Conservation (phyloP, 345 rosid genomes). For the Euclidium syriacum region DNA sequence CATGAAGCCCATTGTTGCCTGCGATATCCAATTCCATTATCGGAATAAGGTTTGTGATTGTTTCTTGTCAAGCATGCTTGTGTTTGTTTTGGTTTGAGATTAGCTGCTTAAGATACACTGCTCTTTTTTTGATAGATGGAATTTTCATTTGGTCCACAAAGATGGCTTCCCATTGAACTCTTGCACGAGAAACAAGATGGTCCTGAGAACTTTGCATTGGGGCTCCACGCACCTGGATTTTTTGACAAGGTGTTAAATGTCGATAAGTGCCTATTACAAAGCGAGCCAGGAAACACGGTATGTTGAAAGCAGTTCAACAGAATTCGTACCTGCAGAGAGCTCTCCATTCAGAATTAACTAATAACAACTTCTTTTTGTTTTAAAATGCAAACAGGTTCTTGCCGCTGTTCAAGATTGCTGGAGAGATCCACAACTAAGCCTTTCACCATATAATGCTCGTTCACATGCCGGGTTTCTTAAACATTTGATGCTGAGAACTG, state of each 20-base stretch:
- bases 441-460: conserved; percentile 77
- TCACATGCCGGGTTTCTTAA: conserved; percentile 88
- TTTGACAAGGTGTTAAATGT: conserved; percentile 85
- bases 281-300: conserved; percentile 83
- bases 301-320: conserved; percentile 8
- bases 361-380: neutral
- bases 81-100: conserved; percentile 3
- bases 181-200: conserved; percentile 52
- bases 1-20: conserved; percentile 80
- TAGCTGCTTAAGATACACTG: neutral
- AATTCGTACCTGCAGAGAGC: neutral
- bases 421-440: conserved; percentile 67
- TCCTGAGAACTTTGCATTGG: conserved; percentile 52
- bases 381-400: conserved; percentile 55
- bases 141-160: conserved; percentile 77
- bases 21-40: conserved; percentile 71
- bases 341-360: neutral
- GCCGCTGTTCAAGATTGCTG: conserved; percentile 74
- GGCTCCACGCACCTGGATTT: conserved; percentile 87
- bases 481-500: conserved; percentile 91
- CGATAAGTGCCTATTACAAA: conserved; percentile 74
- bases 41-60: conserved; percentile 76
- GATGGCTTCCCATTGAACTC: conserved; percentile 69
- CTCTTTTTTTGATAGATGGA: conserved; percentile 55
- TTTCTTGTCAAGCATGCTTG: neutral